Base-by-base conservation (phyloP, 768 basidiomycete genomes). In the Pisolithus orientalis region DNA sequence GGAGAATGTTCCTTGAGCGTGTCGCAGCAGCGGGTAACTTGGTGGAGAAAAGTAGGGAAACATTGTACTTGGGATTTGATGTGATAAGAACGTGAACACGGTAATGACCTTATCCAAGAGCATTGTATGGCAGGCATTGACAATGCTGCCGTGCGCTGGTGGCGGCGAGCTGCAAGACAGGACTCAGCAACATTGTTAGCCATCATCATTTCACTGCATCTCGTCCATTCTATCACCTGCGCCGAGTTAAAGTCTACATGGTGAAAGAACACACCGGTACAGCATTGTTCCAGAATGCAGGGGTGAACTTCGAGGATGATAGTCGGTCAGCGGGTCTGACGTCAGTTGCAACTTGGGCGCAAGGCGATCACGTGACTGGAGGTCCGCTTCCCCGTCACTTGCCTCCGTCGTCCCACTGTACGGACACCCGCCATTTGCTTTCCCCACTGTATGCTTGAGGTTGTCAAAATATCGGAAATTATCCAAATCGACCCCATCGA, bases 51-150 rank as follows among this genome's bases (percentile, higher is more conserved):
- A 37, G 47, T 54, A 62, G 57, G 31, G 55, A 54, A 50, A 61
- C 52, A 38, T 57, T 39, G 57, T 53, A 45, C 27, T 29, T 45
- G 8, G 57, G 57, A 45, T 4, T 45, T 45, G 6, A 60, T 54
- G 32, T 50, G 58, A 47, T 44, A 17, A 25, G 53, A 62, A 59
- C 60, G 60, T 60, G 61, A 62, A 50, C 38, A 31, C 60, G 60
- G 60, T 62, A 59, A 62, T 61, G 59, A 62, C 55, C 17, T 21
- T 39, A 13, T 47, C 28, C 39, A 27, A 48, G 32, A 25, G 40
- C 28, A 42, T 28, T 31, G 27, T 42, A 39, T 50, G 25, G 39
- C 47, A 45, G 53, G 51, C 39, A 49, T 44, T 28, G 52, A 44
- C 49, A 47, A 27, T 24, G 25, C 25, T 5, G 14, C 43, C 25